These are phyloP conservation scores for Exophiala mesophila DNA, from an alignment of 2,329 filamentous ascomycete genomes.

Conservation along the genomic window DNA sequence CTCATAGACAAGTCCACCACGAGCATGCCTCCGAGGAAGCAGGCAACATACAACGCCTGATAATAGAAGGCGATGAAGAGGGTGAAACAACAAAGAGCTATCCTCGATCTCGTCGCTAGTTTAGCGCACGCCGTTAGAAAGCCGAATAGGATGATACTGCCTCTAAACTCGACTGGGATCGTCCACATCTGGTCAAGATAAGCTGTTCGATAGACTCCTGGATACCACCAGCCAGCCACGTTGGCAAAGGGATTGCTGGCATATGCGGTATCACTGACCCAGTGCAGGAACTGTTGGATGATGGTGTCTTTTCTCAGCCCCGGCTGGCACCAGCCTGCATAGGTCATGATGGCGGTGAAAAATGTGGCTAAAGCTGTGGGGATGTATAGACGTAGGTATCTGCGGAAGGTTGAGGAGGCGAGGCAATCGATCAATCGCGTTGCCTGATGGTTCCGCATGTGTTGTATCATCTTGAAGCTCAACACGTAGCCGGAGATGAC, in stretches of 20 bases:
- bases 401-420: conserved; percentile 31
- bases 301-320: neutral
- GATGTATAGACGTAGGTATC: conserved; percentile 32
- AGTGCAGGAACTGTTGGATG: neutral
- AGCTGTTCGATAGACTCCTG: conserved; percentile 6
- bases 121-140: conserved; percentile 1
- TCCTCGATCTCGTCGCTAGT: conserved; percentile 2
- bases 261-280: neutral
- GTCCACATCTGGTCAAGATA: conserved; percentile 33
- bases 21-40: conserved; percentile 13
- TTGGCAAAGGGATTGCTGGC: conserved; percentile 2
- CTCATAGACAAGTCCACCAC: conserved; percentile 11
- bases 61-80: conserved; percentile 5
- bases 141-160: conserved; percentile 30
- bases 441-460: conserved; percentile 25
- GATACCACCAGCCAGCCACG: conserved; percentile 16
- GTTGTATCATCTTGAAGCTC: conserved; percentile 44
- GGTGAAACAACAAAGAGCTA: conserved; percentile 2
- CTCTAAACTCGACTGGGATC: conserved; percentile 42
- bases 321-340: neutral
- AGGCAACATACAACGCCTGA: conserved; percentile 2
- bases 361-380: conserved; percentile 34
- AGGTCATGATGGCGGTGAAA: neutral
- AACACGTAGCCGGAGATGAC: conserved; percentile 57
- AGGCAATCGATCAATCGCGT: conserved; percentile 4